These are phyloP conservation scores for Hymenochaete sp. DNA, from an alignment of 1,284 basidiomycete species.

Conservation along the genomic window DNA sequence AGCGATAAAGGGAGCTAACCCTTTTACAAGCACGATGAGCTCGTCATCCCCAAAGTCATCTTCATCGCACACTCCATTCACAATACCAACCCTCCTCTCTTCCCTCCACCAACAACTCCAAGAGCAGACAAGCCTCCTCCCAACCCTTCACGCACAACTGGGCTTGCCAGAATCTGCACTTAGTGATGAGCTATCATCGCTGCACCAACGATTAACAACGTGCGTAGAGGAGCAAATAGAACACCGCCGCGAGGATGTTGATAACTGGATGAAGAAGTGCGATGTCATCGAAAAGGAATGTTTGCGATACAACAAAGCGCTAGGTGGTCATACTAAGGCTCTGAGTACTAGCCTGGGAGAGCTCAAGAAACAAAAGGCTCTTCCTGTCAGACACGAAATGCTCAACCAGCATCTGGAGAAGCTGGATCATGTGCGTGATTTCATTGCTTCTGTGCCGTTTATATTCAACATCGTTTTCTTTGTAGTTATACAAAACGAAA, in stretches of 20 bases:
- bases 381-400: conserved; percentile 60
- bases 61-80: conserved; percentile 25
- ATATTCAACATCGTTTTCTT: background rate
- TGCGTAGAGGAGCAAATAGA: conserved; percentile 66
- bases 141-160: conserved; percentile 59
- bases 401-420: conserved; percentile 63
- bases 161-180: conserved; percentile 66
- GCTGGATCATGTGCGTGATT: conserved; percentile 53
- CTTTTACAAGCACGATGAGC: background rate
- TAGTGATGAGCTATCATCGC: conserved; percentile 57
- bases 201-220: conserved; percentile 59
- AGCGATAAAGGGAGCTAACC: conserved; percentile 1
- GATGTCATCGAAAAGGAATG: conserved; percentile 54
- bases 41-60: conserved; percentile 14
- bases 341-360: conserved; percentile 52
- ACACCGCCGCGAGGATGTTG: conserved; percentile 56
- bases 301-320: conserved; percentile 48
- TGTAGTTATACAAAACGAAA: conserved; percentile 67
- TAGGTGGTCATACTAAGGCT: conserved; percentile 64
- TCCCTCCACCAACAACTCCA: conserved; percentile 71
- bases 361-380: conserved; percentile 46
- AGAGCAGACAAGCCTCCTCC: conserved; percentile 65
- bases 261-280: conserved; percentile 60
- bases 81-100: conserved; percentile 56
- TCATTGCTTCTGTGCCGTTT: conserved; percentile 3